Evolutionary conservation across 306 rosid species (phyloP), one percentile per base, ranked within the genome.

Genomic region (Fragaria ananassa): DNA sequence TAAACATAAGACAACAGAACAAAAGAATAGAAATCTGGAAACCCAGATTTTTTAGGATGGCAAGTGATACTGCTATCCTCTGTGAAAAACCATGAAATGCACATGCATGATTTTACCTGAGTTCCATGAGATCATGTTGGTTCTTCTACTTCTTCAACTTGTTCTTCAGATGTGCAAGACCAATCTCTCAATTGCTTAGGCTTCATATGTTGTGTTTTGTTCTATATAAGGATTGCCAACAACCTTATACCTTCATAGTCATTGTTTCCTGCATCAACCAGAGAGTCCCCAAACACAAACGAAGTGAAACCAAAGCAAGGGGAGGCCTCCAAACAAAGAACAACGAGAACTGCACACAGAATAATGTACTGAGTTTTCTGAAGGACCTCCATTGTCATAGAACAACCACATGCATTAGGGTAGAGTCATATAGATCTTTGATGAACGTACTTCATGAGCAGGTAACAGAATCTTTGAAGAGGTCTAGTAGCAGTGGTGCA

Each of bases 251-350:
- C 31, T 29, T 29, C 31, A 27, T 27, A 27, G 77, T 88, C 83
- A 21, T 85, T 88, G 74, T 85, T 88, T 12, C 91, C 91, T 0
- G 83, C 84, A 25, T 88, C 91, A 3, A 88, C 89, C 4, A 88
- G 83, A 8, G 89, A 88, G 63, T 86, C 91, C 11, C 88, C 89
- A 19, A 88, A 88, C 62, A 88, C 91, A 21, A 83, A 88, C 5
- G 85, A 57, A n/a, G 86, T 83, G 74, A 74, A 83, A 53, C 72
- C 67, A 29, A 69, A 17, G 56, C 78, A 76, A 34, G 64, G 70
- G 29, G 25, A 42, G n/a, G 58, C 74, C 56, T 57, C 60, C 6
- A 42, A 42, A 11, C 39, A 58, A 11, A 72, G 10, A 44, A 47
- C 53, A 17, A 57, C 1, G 2, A 75, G 25, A 9, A 70, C 3